Conservation (phyloP, 2,329 filamentous ascomycete genomes). For the Cadophora luteo-olivacea region DNA sequence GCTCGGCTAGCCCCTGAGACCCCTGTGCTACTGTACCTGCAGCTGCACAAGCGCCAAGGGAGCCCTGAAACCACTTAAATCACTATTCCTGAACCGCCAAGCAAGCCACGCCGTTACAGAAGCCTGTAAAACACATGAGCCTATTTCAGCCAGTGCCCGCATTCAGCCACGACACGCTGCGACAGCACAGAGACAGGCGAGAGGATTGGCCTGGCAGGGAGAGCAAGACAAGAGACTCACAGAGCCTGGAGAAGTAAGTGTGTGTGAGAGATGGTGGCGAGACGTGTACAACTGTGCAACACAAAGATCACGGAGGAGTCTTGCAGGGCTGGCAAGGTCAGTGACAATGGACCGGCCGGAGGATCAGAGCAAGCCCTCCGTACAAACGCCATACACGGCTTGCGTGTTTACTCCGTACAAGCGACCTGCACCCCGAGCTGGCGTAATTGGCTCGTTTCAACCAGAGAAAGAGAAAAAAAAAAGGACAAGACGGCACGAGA, state of each 20-base stretch:
- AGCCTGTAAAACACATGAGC: constrained; percentile 19
- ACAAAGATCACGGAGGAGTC: neutral
- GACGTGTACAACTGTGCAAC: neutral
- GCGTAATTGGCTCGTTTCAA: constrained; percentile 23
- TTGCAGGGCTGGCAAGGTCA: neutral
- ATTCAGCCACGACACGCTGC: constrained; percentile 19
- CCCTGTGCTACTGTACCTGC: constrained; percentile 11
- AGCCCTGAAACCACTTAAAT: neutral
- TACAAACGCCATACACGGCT: neutral
- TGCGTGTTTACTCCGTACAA: neutral
- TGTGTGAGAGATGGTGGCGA: neutral
- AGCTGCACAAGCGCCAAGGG: constrained; percentile 11
- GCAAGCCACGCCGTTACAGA: constrained; percentile 21
- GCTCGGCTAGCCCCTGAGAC: constrained; percentile 13
- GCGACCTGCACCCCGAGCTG: neutral
- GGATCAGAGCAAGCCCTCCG: neutral
- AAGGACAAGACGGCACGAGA: too few species aligned
- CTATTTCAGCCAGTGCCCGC: constrained; percentile 11
- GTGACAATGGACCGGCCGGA: neutral
- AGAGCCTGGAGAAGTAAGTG: neutral
- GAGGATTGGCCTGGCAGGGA: neutral
- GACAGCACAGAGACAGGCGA: constrained; percentile 7
- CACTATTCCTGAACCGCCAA: constrained; percentile 18
- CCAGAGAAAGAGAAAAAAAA: neutral
- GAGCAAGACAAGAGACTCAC: neutral